Conservation (phyloP, 2,329 filamentous ascomycete genomes). For the Orbilia ellipsospora region DNA sequence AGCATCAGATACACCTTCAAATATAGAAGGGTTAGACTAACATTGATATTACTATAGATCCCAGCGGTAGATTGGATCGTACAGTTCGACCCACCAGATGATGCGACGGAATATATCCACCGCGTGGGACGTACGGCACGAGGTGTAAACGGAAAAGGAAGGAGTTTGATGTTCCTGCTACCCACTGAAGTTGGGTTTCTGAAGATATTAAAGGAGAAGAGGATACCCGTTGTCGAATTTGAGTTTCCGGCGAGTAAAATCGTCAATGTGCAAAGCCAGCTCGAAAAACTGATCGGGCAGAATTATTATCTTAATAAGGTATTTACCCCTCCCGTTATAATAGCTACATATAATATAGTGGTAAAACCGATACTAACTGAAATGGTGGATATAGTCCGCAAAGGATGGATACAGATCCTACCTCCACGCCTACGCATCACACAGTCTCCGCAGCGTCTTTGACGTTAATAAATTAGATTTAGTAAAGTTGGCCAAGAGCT, state of each 20-base stretch:
- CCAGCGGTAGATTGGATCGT: slow-evolving; percentile 96
- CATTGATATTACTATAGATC: slow-evolving; percentile 68
- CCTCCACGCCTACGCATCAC: slow-evolving; percentile 92
- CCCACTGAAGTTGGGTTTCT: slow-evolving; percentile 93
- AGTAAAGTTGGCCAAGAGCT: slow-evolving; percentile 84
- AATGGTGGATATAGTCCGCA: slow-evolving; percentile 27
- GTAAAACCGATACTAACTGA: too few relatives aligned
- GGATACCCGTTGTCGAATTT: slow-evolving; percentile 94
- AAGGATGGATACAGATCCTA: slow-evolving; percentile 79
- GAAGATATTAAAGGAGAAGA: slow-evolving; percentile 86
- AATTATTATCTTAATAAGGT: slow-evolving; percentile 96
- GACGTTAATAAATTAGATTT: slow-evolving; percentile 85
- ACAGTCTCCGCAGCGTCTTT: slow-evolving; percentile 83
- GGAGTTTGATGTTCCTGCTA: slow-evolving; percentile 91
- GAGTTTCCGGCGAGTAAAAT: slow-evolving; percentile 95
- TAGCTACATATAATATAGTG: not conserved
- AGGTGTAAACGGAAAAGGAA: slow-evolving; percentile 67
- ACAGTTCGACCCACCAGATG: slow-evolving; percentile 94
- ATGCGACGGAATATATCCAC: slow-evolving; percentile 91
- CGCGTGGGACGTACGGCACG: slow-evolving; percentile 94
- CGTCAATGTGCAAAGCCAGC: slow-evolving; percentile 85
- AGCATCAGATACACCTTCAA: slow-evolving; percentile 59
- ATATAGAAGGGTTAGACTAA: not conserved
- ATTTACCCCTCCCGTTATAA: not conserved
- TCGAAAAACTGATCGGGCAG: slow-evolving; percentile 91